Evolutionary conservation across 805 yeast species (phyloP), one percentile per base, ranked within the genome.

Genomic region (Saccharomyces kudriavzevii): DNA sequence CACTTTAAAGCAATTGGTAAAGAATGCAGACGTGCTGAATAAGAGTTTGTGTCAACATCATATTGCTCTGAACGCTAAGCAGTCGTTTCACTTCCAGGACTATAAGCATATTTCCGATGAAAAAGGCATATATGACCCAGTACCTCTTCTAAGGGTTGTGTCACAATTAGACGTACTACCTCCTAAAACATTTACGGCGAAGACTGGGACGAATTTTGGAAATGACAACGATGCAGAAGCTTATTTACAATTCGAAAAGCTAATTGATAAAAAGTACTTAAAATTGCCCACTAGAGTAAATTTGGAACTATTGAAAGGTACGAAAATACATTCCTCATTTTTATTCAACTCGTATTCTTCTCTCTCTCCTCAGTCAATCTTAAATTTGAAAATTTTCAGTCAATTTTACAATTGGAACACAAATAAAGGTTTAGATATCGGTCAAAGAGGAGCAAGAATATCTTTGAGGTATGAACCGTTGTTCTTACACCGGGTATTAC

Each of bases 171-270:
- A 69, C 35, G 49, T 74, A 10, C 43, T 58, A 4, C 91, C 92
- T 0, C 79, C 79, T 3, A 89, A 89, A 60, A 78, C 79, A 59
- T 86, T 90, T 61, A 77, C 80, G 55, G 91, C 96, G 51, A 87
- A 87, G 61, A 88, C 97, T 0, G 99, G 99, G 3, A 94, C 98
- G 1, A 91, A 90, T 68, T 81, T 94, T 6, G 98, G 98, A 1
- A 92, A 94, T 65, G 96, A 96, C 30, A 98, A 94, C 73, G 99
- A 97, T 29, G 65, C 43, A 35, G 94, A 88, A 65, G 98, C 97
- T 1, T 90, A 91, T 64, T 77, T 89, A 48, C 84, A 88, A 30
- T 81, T 91, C 53, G 90, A 83, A 67, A 48, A 62, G 17, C 24
- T 35, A 35, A 17, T 35, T 6, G 43, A 35, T 17, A 35, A 35